Base-by-base conservation (phyloP, 2,329 filamentous ascomycete genomes). In the Niveomyces coronatus region DNA sequence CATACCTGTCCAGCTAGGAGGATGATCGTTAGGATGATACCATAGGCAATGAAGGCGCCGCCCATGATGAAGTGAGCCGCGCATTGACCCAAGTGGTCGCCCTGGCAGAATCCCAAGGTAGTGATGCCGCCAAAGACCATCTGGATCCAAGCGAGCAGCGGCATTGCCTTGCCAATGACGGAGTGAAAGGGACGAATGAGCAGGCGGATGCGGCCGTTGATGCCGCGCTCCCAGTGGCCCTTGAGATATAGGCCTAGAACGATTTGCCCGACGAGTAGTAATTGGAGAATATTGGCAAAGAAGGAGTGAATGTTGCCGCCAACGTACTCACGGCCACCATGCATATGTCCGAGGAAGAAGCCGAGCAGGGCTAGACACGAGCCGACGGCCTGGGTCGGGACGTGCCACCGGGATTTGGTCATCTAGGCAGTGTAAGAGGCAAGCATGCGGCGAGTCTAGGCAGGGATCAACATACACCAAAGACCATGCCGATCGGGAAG, bases 31-130 rank as follows among this genome's bases (percentile, higher is more conserved):
- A 98, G 71, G 26, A 94, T 57, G 39, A 95, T 82, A 19, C 85
- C 91, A 53, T 98, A 98, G 20, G 74, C 91, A 49, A 98, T 89
- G 56, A 98, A 98, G 1, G 89, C 88, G 48, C 84, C 82, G 31
- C 91, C 91, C 91, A 98, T 98, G 60, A 96, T 98, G 61, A 96
- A 98, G 60, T 98, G 91, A 2, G 91, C 91, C 29, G 85, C 64
- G 61, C 91, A 98, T 60, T 98, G 91, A 22, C 88, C 89, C 1
- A 87, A 59, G 54, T 98, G 89, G 41, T 96, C 88, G 38, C 72
- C 86, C 48, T 86, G 83, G 59, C 91, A 98, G 67, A 94, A 96
- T 16, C 91, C 91, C 40, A 94, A 69, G 4, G 84, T 72, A 0
- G 89, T 89, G 53, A 98, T 95, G 27, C 87, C 91, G 35, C 91